Conservation (phyloP, 371 early-diverging fungal genomes). For the Mucor irregularis region DNA sequence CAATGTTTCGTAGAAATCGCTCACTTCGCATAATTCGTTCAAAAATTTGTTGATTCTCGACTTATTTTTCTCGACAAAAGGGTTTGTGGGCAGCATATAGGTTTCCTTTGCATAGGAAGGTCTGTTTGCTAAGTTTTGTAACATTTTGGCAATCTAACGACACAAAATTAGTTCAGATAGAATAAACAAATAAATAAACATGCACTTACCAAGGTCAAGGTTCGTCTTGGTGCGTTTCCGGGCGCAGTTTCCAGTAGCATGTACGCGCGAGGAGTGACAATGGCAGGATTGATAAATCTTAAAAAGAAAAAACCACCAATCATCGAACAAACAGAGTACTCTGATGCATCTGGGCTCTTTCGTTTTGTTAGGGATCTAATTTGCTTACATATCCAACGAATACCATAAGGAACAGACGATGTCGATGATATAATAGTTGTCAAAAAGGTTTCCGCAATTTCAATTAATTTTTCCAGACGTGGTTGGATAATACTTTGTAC, state of each 20-base stretch:
- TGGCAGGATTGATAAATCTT: constrained; percentile 96
- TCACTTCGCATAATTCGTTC: constrained; percentile 88
- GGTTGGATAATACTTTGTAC: constrained; percentile 86
- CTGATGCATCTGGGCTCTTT: constrained; percentile 88
- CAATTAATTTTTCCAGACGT: constrained; percentile 80
- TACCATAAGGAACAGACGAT: constrained; percentile 90
- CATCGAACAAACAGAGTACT: constrained; percentile 86
- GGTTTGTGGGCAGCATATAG: constrained; percentile 85
- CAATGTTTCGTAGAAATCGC: constrained; percentile 90
- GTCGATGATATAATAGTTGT: constrained; percentile 80
- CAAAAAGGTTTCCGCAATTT: constrained; percentile 83
- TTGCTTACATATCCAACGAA: constrained; percentile 98
- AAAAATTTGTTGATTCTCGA: constrained; percentile 81
- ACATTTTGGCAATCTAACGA: constrained; percentile 77
- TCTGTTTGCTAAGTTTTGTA: constrained; percentile 93
- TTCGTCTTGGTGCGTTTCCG: constrained; percentile 78
- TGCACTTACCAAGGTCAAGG: constrained; percentile 77
- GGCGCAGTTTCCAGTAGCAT: constrained; percentile 90
- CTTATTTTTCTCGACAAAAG: constrained; percentile 87
- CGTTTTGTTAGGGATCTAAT: constrained; percentile 91
- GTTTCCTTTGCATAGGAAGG: constrained; percentile 88
- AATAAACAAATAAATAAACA: neutral
- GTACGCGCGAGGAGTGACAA: constrained; percentile 93
- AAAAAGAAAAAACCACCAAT: constrained; percentile 98
- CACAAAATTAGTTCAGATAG: too few relatives aligned